Conservation (phyloP, 768 basidiomycete genomes). For the Russula compacta region DNA sequence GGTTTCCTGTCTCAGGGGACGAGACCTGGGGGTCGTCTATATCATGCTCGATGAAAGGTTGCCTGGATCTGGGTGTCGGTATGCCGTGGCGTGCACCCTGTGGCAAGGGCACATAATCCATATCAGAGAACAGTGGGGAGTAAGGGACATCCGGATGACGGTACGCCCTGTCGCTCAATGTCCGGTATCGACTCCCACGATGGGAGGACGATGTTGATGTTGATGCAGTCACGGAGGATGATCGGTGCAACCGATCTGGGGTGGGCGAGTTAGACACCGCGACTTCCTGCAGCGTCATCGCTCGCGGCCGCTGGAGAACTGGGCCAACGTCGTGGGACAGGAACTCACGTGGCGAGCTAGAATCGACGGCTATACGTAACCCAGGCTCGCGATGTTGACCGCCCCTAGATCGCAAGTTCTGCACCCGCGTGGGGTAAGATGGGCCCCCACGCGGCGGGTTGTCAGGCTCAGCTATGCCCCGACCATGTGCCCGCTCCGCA, state of each 20-base stretch:
- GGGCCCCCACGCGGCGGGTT: background rate
- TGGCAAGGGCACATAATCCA: background rate
- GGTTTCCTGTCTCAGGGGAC: background rate
- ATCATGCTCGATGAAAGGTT: background rate
- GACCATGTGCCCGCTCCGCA: background rate
- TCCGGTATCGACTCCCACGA: background rate
- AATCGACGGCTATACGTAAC: background rate
- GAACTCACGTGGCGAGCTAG: background rate
- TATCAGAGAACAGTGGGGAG: constrained; percentile 6
- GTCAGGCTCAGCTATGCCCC: background rate
- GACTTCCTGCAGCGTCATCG: background rate
- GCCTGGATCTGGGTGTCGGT: background rate
- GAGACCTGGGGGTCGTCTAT: background rate
- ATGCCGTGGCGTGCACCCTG: too few relatives aligned
- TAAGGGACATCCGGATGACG: constrained; percentile 11
- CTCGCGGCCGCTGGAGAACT: background rate
- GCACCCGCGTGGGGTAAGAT: background rate
- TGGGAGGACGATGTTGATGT: background rate
- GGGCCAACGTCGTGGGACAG: background rate
- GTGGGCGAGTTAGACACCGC: background rate
- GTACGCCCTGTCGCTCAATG: constrained; percentile 8
- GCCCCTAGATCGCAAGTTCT: background rate
- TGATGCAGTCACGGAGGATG: background rate
- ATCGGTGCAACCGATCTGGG: background rate
- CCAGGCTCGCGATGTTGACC: background rate